Evolutionary conservation across 768 basidiomycete species (phyloP), one percentile per base, ranked within the genome.

Genomic region (Tylopilus plumbeoviolaceoides): DNA sequence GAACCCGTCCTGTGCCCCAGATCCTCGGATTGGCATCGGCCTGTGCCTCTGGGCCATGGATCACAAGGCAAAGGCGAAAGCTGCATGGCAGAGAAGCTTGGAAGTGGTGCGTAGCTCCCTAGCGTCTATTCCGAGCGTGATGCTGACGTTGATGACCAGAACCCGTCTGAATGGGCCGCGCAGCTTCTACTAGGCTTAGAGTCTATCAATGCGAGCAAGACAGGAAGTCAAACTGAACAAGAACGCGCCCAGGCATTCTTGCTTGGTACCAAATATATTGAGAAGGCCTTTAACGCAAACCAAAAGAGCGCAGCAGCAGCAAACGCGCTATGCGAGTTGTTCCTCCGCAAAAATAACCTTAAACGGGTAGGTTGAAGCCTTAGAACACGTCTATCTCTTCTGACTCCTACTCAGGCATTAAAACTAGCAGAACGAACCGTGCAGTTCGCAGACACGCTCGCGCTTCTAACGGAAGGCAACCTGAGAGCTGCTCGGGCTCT

Each of bases 1-100:
- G 39, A 84, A 83, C 50, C 94, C 95, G 0, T 71, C 78, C 17
- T 93, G 90, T 70, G 73, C 78, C 23, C 97, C 95, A 0, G 95
- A 99, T 68, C 95, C 97, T 31, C 83, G 97, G 7, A 88, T 98
- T 52, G 97, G 97, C 17, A 91, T 98, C 38, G 97, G 97, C 9
- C 73, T 99, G 5, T 98, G 95, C 69, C 75, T 93, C 20, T 98
- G 91, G 92, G 83, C 89, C 5, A 75, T 97, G 72, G 89, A 89
- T 53, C 82, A 95, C 59, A 87, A 85, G 55, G 76, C 78, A 2
- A 87, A 85, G 59, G 97, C 95, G 0, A 85, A 83, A 58, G 80
- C 80, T 21, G 95, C 95, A 0, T 99, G 97, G 95, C 80, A 93
- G 62, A 78, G 95, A 31, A 90, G 90, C 59, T 65, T 91, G 49